Evolutionary conservation across 768 basidiomycete species (phyloP).

Genomic region (Galerina marginata): DNA sequence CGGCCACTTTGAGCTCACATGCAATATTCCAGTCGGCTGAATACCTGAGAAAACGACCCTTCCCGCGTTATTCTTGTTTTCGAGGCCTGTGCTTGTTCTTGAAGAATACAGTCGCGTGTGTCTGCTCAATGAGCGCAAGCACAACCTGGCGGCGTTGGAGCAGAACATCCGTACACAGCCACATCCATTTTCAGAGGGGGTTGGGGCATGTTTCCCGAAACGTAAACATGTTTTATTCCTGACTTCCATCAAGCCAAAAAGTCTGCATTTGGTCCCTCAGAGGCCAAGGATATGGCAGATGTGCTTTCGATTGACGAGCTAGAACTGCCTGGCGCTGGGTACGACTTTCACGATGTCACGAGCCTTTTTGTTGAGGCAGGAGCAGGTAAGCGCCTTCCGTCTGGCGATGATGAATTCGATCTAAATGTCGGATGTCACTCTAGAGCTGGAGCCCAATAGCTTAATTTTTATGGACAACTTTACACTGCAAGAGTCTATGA

Average conservation of each 20-base stretch:
- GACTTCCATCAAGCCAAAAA: conserved; percentile 15
- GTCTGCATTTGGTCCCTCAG: conserved; percentile 5
- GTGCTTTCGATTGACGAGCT: conserved; percentile 23
- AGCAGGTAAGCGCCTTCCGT: conserved; percentile 49
- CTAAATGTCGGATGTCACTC: conserved; percentile 6
- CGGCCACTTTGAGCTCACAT: conserved; percentile 54
- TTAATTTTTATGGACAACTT: conserved; percentile 74
- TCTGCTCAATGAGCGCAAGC: conserved; percentile 16
- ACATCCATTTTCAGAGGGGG: conserved; percentile 26
- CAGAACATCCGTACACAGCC: conserved; percentile 38
- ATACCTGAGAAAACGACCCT: conserved; percentile 87
- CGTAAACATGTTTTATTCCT: conserved; percentile 25
- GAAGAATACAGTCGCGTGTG: conserved; percentile 25
- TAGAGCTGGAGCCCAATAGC: conserved; percentile 67
- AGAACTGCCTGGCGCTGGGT: conserved; percentile 56
- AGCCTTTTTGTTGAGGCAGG: conserved; percentile 63
- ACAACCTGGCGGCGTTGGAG: conserved; percentile 12
- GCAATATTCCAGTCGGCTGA: conserved; percentile 91
- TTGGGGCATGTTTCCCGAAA: conserved; percentile 13
- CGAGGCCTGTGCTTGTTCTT: conserved; percentile 4
- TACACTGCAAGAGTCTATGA: conserved; percentile 90
- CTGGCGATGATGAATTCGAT: neutral
- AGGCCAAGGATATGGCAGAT: conserved; percentile 19
- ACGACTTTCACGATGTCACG: conserved; percentile 69
- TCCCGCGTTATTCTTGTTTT: conserved; percentile 4